Conservation (phyloP, 805 yeast genomes). For the Cyberlindnera mississippiensis region DNA sequence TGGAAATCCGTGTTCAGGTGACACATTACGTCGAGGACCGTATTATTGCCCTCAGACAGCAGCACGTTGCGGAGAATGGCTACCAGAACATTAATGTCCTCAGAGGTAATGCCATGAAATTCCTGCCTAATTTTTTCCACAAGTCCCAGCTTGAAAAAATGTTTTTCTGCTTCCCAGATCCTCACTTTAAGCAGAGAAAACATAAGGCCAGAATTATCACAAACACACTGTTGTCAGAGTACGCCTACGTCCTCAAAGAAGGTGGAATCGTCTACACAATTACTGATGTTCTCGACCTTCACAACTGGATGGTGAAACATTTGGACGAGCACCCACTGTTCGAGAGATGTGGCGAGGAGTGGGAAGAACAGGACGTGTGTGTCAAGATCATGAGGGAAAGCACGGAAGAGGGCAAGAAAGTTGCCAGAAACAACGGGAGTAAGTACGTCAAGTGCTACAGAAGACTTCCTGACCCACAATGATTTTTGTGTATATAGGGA, state of each 20-base stretch:
- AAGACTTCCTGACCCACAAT: slow-evolving; percentile 59
- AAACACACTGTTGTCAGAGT: slow-evolving; percentile 81
- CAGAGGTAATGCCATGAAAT: slow-evolving; percentile 97
- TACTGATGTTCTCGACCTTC: slow-evolving; percentile 92
- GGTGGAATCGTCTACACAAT: slow-evolving; percentile 91
- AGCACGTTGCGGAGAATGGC: slow-evolving; percentile 32
- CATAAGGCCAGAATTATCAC: slow-evolving; percentile 97
- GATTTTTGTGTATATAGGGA: too few relatives aligned
- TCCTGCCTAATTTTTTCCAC: slow-evolving; percentile 86
- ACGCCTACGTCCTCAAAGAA: slow-evolving; percentile 82
- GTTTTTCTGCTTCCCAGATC: slow-evolving; percentile 99
- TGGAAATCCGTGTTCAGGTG: slow-evolving; percentile 98
- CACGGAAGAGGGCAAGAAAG: slow-evolving; percentile 99
- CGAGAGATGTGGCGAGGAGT: slow-evolving; percentile 70
- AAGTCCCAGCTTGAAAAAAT: slow-evolving; percentile 82
- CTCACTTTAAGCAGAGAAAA: slow-evolving; percentile 95
- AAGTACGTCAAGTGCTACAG: slow-evolving; percentile 87
- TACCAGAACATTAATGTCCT: slow-evolving; percentile 87
- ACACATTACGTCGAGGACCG: slow-evolving; percentile 96
- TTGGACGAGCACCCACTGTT: slow-evolving; percentile 88
- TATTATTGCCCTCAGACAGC: slow-evolving; percentile 76
- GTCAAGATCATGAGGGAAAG: slow-evolving; percentile 83
- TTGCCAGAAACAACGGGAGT: slow-evolving; percentile 80
- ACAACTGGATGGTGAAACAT: slow-evolving; percentile 94
- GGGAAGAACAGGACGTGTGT: slow-evolving; percentile 79